These are phyloP conservation scores for Naematelia aurantialba DNA, from an alignment of 768 basidiomycete species.

Conservation along the genomic window DNA sequence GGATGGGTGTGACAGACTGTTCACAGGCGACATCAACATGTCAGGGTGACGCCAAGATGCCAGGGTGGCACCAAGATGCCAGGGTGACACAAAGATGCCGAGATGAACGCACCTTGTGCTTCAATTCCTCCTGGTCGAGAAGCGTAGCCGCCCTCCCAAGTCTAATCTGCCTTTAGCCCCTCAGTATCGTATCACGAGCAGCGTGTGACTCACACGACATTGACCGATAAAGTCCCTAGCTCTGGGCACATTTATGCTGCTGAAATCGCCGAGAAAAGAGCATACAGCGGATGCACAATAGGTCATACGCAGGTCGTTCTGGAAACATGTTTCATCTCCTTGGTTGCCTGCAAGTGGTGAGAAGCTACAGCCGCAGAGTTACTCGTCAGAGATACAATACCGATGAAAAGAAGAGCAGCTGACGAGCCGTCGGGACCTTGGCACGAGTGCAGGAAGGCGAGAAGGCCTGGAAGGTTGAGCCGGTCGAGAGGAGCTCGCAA, in stretches of 20 bases:
- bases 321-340: slow-evolving; percentile 30
- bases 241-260: slow-evolving; percentile 53
- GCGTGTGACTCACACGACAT: background rate
- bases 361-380: no score
- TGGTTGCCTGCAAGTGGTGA: no score
- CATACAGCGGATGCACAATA: slow-evolving; percentile 86
- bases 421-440: slow-evolving; percentile 83
- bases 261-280: slow-evolving; percentile 68
- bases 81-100: background rate
- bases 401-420: slow-evolving; percentile 12
- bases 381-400: no score
- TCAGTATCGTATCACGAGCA: slow-evolving; percentile 1
- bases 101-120: slow-evolving; percentile 64
- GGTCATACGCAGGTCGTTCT: slow-evolving; percentile 74
- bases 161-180: slow-evolving; percentile 56
- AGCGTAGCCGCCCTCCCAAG: slow-evolving; percentile 89
- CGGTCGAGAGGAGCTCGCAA: slow-evolving; percentile 76
- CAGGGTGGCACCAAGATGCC: background rate
- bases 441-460: slow-evolving; percentile 64
- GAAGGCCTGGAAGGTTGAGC: slow-evolving; percentile 67
- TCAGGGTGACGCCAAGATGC: background rate
- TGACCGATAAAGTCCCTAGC: background rate
- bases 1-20: no score
- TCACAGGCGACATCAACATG: no score
- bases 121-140: slow-evolving; percentile 70